Evolutionary conservation across 306 rosid species (phyloP), one percentile per base, ranked within the genome.

Genomic region (Trichosanthes cucumerina): DNA sequence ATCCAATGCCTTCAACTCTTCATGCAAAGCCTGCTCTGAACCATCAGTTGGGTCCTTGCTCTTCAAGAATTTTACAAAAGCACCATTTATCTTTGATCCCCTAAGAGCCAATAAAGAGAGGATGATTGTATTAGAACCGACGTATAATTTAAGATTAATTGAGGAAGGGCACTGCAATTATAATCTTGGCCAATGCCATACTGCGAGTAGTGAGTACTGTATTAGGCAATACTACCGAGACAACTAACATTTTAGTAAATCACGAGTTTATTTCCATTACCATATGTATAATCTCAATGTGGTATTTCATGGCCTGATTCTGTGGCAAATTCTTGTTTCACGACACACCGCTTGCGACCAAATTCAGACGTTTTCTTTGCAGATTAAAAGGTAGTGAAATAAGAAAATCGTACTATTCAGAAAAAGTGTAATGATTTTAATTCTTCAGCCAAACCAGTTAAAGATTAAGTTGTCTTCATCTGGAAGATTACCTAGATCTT

Each of bases 1-100:
- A 13, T 91, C 85, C 76, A 96, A 83, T 63, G 93, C 93, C 86
- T 82, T 87, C 78, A 96, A 81, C 82, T 92, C 99, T 73, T 41
- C 79, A 65, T 91, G 82, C 85, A 96, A 76, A 7, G 93, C 90
- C 87, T 91, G 90, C 63, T 96, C 99, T 1, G 99, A 87, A 33
- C 97, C 97, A 64, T 96, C 99, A 75, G 14, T 85, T 11, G 93
- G 62, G 80, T 95, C 96, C 90, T 92, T 96, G 83, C 99, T 96
- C 93, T 85, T 87, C 75, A 92, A 5, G 77, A 92, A 92, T 73
- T 80, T 83, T 80, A 86, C 86, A 53, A 92, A 95, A 34, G 92
- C 12, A 16, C 88, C 79, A 84, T 88, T 88, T 78, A 91, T 82
- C 65, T 95, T 88, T n/a, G 97, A 90, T 77, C 99, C 99, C 85